Percentiles rank a stretch among this genome's conserved stretches.
phyloP scores from a whole-genome alignment of 78 protist genomes.

The Dictyostelium firmibasis region DNA sequence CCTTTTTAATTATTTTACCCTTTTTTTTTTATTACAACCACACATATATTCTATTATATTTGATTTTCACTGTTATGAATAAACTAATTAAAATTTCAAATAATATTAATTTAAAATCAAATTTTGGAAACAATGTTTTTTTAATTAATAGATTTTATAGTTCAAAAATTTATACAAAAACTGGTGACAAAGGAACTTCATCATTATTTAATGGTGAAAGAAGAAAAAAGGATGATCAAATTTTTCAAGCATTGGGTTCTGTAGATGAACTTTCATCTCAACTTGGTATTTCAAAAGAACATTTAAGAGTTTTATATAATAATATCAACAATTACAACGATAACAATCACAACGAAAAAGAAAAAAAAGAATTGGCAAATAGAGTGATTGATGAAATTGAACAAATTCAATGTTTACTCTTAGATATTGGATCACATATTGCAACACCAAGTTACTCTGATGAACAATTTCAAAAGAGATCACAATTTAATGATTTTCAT shows the following conservation, averaged over 20 bases:
- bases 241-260: conserved; percentile 92
- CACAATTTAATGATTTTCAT: conserved; percentile 35
- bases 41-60: too few relatives aligned
- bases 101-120: not conserved
- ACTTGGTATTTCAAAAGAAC: conserved; percentile 46
- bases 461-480: not conserved
- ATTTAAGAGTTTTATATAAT: not conserved
- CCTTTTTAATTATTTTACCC: not conserved
- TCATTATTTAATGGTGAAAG: conserved; percentile 89
- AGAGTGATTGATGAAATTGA: not conserved
- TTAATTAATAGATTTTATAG: not conserved
- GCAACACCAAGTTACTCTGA: conserved; percentile 87
- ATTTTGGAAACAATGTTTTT: too few relatives aligned
- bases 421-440: conserved; percentile 88
- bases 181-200: conserved; percentile 80
- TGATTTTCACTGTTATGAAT: too few relatives aligned
- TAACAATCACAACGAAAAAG: not conserved
- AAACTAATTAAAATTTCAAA: not conserved
- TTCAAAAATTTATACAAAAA: conserved; percentile 69
- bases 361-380: not conserved
- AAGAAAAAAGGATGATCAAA: conserved; percentile 82
- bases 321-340: not conserved
- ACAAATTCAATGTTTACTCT: conserved; percentile 80
- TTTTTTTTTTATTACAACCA: not conserved
- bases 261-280: conserved; percentile 87